These are phyloP conservation scores for Coprinopsis sp. DNA, from an alignment of 768 basidiomycete genomes.

Conservation along the genomic window DNA sequence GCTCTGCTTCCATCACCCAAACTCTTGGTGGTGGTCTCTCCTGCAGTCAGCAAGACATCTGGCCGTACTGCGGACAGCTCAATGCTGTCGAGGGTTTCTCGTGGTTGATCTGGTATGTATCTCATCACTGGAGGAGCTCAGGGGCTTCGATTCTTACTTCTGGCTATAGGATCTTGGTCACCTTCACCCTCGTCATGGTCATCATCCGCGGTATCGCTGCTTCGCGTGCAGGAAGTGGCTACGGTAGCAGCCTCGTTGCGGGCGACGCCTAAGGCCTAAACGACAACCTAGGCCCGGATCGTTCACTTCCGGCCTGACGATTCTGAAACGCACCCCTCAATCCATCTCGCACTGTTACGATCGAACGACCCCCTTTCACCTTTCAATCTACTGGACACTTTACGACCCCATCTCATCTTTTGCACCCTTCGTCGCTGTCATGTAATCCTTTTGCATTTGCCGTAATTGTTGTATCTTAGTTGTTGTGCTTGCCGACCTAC, in stretches of 20 bases:
- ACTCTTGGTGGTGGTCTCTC: conserved; percentile 65
- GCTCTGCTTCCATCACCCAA: conserved; percentile 64
- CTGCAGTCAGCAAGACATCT: conserved; percentile 47
- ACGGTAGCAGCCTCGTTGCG: conserved; percentile 36
- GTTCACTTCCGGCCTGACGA: no score
- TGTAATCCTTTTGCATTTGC: no score
- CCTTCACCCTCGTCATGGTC: conserved; percentile 41
- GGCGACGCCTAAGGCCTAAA: conserved; percentile 1
- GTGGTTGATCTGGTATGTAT: conserved; percentile 66
- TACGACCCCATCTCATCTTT: no score
- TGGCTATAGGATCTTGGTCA: conserved; percentile 53
- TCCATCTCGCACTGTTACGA: no score
- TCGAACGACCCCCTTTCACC: no score
- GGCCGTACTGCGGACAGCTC: conserved; percentile 69
- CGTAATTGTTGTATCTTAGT: no score
- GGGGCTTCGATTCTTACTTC: not conserved
- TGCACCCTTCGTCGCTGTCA: no score
- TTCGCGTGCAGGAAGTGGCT: conserved; percentile 63
- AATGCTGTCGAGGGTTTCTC: conserved; percentile 74
- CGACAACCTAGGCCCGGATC: no score
- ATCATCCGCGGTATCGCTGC: conserved; percentile 56
- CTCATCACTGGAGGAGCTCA: no score
- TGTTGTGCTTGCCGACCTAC: no score
- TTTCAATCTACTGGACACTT: no score
- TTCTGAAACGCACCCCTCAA: no score